Conservation (phyloP, 495 filamentous ascomycete genomes). For the Paragyromitra xinjiangensis region DNA sequence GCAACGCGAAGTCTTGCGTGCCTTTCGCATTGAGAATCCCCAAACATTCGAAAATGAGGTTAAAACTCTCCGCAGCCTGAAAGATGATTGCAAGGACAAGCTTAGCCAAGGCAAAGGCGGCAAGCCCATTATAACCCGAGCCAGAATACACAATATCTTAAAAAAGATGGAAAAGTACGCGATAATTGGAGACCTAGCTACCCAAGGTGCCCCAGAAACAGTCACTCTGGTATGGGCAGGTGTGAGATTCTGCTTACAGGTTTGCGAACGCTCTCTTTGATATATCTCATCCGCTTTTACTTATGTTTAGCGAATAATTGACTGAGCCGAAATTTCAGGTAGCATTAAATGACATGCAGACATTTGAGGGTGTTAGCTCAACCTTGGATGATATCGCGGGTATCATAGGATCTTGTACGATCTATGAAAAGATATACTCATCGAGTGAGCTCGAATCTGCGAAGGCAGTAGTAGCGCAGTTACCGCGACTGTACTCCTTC, state of each 20-base stretch:
- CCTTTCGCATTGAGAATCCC: not conserved
- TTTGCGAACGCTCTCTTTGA: not conserved
- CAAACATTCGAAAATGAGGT: not conserved
- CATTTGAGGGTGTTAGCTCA: slow-evolving; percentile 16
- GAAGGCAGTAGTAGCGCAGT: not conserved
- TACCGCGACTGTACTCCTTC: slow-evolving; percentile 26
- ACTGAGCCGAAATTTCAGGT: slow-evolving; percentile 1
- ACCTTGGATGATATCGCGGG: slow-evolving; percentile 31
- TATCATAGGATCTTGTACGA: slow-evolving; percentile 23
- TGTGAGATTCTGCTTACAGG: slow-evolving; percentile 38
- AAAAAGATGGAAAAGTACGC: slow-evolving; percentile 38
- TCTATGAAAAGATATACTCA: slow-evolving; percentile 35
- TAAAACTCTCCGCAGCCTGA: not conserved
- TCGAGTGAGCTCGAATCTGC: not conserved
- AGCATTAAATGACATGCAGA: slow-evolving; percentile 37
- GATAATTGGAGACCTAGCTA: slow-evolving; percentile 24
- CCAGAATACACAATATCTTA: slow-evolving; percentile 26
- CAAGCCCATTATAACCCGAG: slow-evolving; percentile 9
- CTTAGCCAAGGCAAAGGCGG: not conserved
- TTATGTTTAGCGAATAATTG: not conserved
- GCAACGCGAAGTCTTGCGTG: not conserved
- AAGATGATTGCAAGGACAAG: not conserved
- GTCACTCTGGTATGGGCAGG: slow-evolving; percentile 30
- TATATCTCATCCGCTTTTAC: not conserved
- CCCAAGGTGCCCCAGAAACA: slow-evolving; percentile 23